A percentile compares a stretch with the other conserved stretches of the same genome.
Evolutionary conservation across 208 protist genomes (phyloP).

Genomic region (Novymonas esmeraldas): DNA sequence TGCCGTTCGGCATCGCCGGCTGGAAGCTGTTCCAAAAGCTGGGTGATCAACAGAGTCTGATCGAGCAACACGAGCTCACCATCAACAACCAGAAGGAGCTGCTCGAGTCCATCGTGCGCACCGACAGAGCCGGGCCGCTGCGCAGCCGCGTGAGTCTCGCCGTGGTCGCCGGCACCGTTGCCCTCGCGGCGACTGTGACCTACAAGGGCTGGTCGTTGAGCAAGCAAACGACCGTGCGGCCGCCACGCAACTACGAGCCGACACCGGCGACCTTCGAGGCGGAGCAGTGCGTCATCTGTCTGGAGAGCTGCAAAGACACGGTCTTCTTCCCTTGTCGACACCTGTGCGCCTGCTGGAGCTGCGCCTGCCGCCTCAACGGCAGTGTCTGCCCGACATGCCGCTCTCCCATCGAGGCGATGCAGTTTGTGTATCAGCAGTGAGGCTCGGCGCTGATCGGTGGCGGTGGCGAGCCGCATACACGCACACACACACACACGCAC

Average conservation of each 20-base stretch:
- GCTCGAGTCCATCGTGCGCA: conserved; percentile 41
- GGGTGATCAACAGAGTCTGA: conserved; percentile 55
- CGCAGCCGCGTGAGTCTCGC: conserved; percentile 17
- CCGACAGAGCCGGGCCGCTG: neutral
- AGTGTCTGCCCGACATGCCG: conserved; percentile 58
- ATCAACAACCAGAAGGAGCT: conserved; percentile 67
- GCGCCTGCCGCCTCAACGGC: conserved; percentile 33
- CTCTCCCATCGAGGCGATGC: conserved; percentile 35
- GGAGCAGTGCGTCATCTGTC: conserved; percentile 77
- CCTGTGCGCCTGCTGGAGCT: conserved; percentile 72
- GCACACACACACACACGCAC: neutral
- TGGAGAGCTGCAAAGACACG: conserved; percentile 64
- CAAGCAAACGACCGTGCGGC: conserved; percentile 14
- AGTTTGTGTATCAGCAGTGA: conserved; percentile 64
- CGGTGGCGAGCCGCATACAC: too few relatives aligned
- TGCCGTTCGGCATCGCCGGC: conserved; percentile 52
- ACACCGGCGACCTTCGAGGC: conserved; percentile 42
- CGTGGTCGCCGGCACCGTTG: conserved; percentile 24
- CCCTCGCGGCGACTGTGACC: conserved; percentile 23
- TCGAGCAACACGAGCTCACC: conserved; percentile 59
- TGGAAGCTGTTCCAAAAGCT: conserved; percentile 65
- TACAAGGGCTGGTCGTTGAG: conserved; percentile 31
- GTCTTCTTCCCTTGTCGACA: conserved; percentile 75
- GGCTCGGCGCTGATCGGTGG: too few relatives aligned
- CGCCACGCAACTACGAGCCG: conserved; percentile 60